These are phyloP conservation scores for Ophiocordyceps camponoti-rufipedis DNA, from an alignment of 2,329 filamentous ascomycete species.

Conservation along the genomic window DNA sequence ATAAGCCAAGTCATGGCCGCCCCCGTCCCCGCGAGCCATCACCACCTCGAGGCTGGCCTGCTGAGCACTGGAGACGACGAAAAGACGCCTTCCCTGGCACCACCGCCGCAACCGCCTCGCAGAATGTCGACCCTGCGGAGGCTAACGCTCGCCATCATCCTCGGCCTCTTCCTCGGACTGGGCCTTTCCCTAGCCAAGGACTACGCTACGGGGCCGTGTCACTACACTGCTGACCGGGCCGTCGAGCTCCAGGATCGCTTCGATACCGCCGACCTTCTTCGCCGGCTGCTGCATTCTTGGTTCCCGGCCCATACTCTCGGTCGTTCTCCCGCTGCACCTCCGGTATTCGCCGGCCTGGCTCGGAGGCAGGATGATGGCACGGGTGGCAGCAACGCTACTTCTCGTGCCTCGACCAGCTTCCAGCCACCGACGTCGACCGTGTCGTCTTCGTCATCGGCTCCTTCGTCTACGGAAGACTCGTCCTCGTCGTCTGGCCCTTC, in stretches of 20 bases:
- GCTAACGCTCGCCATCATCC: conserved; percentile 5
- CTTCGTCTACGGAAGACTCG: neutral
- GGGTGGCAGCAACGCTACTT: conserved; percentile 11
- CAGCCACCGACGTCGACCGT: neutral
- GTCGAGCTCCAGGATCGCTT: neutral
- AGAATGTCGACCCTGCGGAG: conserved; percentile 6
- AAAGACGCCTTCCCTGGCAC: conserved; percentile 2
- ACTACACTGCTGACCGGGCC: neutral
- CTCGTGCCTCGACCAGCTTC: neutral
- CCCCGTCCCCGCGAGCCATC: neutral
- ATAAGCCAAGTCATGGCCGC: neutral
- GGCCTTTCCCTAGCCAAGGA: conserved; percentile 6
- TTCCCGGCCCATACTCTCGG: conserved; percentile 29
- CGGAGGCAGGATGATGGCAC: conserved; percentile 32
- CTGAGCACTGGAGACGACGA: conserved; percentile 8
- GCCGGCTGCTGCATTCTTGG: conserved; percentile 32
- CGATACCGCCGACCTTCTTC: conserved; percentile 40
- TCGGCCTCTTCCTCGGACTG: conserved; percentile 10
- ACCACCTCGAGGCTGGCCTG: conserved; percentile 8
- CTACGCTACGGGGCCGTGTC: neutral
- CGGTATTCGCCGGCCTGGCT: conserved; percentile 42
- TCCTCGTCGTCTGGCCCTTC: neutral
- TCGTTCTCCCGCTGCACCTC: conserved; percentile 31
- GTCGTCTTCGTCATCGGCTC: neutral
- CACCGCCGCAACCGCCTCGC: neutral